phyloP scores from a whole-genome alignment of 345 rosid species.

The Populus davidiana region DNA sequence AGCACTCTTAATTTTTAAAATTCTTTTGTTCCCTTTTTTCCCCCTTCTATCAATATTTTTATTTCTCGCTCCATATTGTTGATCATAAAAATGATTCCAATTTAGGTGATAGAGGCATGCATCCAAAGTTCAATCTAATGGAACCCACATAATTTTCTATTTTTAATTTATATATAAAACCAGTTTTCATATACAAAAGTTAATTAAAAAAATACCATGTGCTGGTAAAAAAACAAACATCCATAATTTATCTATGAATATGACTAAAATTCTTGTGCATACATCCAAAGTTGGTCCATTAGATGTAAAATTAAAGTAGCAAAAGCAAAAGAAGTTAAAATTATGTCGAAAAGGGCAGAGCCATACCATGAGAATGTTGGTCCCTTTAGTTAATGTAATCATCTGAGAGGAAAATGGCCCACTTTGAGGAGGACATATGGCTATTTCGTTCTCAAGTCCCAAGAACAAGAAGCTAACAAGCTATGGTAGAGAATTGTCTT shows the following conservation, averaged over 20 bases:
- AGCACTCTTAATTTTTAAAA: slow-evolving; percentile 12
- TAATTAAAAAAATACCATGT: too few relatives aligned
- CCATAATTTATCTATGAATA: too few relatives aligned
- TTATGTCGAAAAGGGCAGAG: slow-evolving; percentile 28
- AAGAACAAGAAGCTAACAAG: slow-evolving; percentile 2
- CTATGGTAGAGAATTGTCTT: background rate
- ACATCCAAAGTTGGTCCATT: too few relatives aligned
- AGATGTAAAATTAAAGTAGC: background rate
- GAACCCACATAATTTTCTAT: too few relatives aligned
- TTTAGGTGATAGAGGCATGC: background rate
- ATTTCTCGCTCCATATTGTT: too few relatives aligned
- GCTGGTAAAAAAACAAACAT: too few relatives aligned
- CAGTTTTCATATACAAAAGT: background rate
- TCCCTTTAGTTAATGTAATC: slow-evolving; percentile 31
- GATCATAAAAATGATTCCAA: too few relatives aligned
- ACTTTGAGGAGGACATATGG: slow-evolving; percentile 23
- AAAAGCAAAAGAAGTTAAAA: slow-evolving; percentile 15
- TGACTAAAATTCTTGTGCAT: too few relatives aligned
- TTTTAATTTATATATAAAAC: too few relatives aligned
- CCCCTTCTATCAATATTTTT: background rate
- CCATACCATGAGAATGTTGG: slow-evolving; percentile 50
- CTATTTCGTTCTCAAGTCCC: slow-evolving; percentile 27
- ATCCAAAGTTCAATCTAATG: background rate
- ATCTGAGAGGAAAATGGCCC: slow-evolving; percentile 35
- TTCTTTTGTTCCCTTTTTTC: background rate